Conservation (phyloP, 306 rosid genomes). For the Lathyrus sativus region DNA sequence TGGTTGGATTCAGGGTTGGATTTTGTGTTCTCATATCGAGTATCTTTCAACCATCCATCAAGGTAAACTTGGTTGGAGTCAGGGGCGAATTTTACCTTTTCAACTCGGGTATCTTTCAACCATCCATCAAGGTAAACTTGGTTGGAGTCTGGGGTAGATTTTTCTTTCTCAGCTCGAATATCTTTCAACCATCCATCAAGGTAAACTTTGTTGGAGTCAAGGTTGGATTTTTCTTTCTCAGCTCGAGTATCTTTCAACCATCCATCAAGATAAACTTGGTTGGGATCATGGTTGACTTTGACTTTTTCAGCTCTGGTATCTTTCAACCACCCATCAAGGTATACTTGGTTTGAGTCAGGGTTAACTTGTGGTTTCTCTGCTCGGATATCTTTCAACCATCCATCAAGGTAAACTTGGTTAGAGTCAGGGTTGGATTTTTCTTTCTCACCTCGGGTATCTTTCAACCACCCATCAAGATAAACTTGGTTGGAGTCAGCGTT, state of each 20-base stretch:
- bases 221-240: background rate
- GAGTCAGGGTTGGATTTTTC: background rate
- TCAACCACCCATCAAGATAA: constrained; percentile 27
- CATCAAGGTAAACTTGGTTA: constrained; percentile 5
- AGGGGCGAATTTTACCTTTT: background rate
- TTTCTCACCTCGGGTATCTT: background rate
- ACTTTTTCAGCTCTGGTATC: background rate
- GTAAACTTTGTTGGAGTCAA: background rate
- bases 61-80: background rate
- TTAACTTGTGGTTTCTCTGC: background rate
- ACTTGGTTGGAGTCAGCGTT: background rate
- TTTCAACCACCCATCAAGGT: constrained; percentile 21
- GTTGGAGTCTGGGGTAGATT: background rate
- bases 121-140: constrained; percentile 15
- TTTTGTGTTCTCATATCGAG: background rate
- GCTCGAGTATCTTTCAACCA: background rate
- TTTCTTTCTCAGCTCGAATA: background rate
- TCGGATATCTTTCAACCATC: constrained; percentile 7
- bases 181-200: constrained; percentile 20
- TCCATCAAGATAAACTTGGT: constrained; percentile 8
- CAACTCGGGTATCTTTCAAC: background rate
- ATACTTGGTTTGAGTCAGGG: background rate
- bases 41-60: background rate
- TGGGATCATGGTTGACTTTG: background rate
- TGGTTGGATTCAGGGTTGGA: background rate